Evolutionary conservation across 495 filamentous ascomycete genomes (phyloP).

Genomic region (Penicillium parvum): DNA sequence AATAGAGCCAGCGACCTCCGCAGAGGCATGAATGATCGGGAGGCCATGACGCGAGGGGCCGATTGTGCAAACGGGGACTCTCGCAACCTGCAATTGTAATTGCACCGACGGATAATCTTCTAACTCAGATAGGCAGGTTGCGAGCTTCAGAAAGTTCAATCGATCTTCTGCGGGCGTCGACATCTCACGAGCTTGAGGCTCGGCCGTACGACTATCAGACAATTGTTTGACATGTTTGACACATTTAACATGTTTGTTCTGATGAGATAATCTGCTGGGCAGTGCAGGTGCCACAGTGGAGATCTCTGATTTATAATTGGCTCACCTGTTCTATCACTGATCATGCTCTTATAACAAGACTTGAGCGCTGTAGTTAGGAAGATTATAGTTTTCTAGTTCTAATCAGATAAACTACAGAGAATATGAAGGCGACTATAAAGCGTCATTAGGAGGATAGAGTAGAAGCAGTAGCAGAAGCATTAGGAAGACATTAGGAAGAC

Average conservation of each 20-base stretch:
- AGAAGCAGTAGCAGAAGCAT: no score
- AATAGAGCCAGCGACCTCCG: constrained; percentile 34
- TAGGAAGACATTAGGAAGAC: no score
- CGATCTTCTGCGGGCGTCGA: not conserved
- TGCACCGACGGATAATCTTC: not conserved
- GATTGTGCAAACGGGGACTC: constrained; percentile 8
- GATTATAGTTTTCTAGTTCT: no score
- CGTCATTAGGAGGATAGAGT: no score
- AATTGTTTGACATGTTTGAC: constrained; percentile 19
- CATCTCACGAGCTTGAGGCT: not conserved
- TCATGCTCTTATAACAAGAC: no score
- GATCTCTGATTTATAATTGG: not conserved
- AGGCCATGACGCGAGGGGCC: constrained; percentile 31
- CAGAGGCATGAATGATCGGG: constrained; percentile 37
- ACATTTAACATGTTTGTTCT: constrained; percentile 20
- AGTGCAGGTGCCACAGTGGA: no score
- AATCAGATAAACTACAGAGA: no score
- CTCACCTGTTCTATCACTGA: not conserved
- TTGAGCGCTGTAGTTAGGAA: no score
- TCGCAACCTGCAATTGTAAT: constrained; percentile 6
- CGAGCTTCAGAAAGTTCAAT: not conserved
- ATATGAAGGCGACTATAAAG: no score
- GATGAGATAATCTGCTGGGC: constrained; percentile 25
- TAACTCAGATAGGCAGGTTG: no score
- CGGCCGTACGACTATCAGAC: constrained; percentile 10